Conservation (phyloP, 371 early-diverging fungal genomes). For the Syncephalis plumigaleata region DNA sequence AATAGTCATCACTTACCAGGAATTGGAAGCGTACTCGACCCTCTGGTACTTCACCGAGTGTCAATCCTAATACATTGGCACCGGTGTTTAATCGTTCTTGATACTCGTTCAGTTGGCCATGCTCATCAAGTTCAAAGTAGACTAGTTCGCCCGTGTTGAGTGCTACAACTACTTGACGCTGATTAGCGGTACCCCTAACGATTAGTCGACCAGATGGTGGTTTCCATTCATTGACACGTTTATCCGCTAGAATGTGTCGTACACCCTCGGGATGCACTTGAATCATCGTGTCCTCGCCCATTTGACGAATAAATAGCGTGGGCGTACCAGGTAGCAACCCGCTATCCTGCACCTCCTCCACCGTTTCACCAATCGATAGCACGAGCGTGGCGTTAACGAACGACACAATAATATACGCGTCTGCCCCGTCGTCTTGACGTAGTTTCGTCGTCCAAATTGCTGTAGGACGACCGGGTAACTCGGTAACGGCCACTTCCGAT, state of each 20-base stretch:
- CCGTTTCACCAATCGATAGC: constrained; percentile 83
- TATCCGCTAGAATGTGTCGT: constrained; percentile 70
- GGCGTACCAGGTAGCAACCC: constrained; percentile 67
- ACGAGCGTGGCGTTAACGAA: constrained; percentile 88
- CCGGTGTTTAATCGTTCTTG: constrained; percentile 59
- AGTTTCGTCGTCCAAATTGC: constrained; percentile 88
- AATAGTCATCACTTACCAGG: constrained; percentile 19
- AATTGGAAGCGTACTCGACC: constrained; percentile 65
- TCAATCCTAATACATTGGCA: constrained; percentile 49
- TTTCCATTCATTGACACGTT: constrained; percentile 87
- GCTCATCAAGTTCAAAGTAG: constrained; percentile 83
- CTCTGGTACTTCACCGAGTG: constrained; percentile 63
- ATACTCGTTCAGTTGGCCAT: constrained; percentile 76
- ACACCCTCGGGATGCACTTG: constrained; percentile 86
- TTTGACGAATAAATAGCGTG: constrained; percentile 66
- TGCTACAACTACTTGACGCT: constrained; percentile 68
- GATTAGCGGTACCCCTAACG: constrained; percentile 60
- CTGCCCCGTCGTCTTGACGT: constrained; percentile 31
- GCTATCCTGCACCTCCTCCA: constrained; percentile 85
- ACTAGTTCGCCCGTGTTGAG: constrained; percentile 70
- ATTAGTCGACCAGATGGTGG: constrained; percentile 59
- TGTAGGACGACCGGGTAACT: constrained; percentile 84
- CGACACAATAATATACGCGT: constrained; percentile 82
- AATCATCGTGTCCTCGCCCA: constrained; percentile 79
- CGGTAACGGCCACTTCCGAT: constrained; percentile 76